phyloP scores from a whole-genome alignment of 345 rosid species.

The Aquilaria sinensis region DNA sequence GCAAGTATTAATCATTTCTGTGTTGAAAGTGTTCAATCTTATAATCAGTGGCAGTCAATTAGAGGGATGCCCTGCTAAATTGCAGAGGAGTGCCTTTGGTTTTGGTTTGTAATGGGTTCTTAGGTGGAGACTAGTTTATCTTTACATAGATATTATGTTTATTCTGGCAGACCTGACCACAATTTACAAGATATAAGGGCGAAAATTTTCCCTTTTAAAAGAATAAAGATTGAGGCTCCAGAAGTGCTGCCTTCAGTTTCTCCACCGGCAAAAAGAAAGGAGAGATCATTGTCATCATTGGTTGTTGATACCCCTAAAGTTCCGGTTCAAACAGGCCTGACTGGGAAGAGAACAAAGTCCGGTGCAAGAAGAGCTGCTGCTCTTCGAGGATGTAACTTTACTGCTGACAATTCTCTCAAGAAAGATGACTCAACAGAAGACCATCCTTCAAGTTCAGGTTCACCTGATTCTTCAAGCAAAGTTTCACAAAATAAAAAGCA shows the following conservation, averaged over 20 bases:
- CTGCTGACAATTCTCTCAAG: slow-evolving; percentile 33
- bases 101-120: slow-evolving; percentile 1
- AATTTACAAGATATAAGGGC: slow-evolving; percentile 64
- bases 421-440: slow-evolving; percentile 43
- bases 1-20: too few species aligned
- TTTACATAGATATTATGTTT: slow-evolving; percentile 7
- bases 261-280: slow-evolving; percentile 60
- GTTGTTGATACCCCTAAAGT: slow-evolving; percentile 62
- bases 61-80: too few species aligned
- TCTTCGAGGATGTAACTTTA: slow-evolving; percentile 31
- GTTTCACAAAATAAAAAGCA: slow-evolving; percentile 30
- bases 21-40: too few species aligned
- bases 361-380: slow-evolving; percentile 37
- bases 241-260: slow-evolving; percentile 41
- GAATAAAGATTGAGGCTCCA: slow-evolving; percentile 47
- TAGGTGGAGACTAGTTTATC: neutral
- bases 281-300: slow-evolving; percentile 62
- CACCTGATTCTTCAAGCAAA: slow-evolving; percentile 38
- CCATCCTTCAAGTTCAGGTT: slow-evolving; percentile 37
- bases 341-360: slow-evolving; percentile 56
- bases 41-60: too few species aligned
- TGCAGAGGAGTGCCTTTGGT: neutral
- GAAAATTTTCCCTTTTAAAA: slow-evolving; percentile 59
- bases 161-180: slow-evolving; percentile 61
- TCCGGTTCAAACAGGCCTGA: slow-evolving; percentile 38